Evolutionary conservation across 2,329 filamentous ascomycete species (phyloP).

Genomic region (Rhinocladiella mackenziei): DNA sequence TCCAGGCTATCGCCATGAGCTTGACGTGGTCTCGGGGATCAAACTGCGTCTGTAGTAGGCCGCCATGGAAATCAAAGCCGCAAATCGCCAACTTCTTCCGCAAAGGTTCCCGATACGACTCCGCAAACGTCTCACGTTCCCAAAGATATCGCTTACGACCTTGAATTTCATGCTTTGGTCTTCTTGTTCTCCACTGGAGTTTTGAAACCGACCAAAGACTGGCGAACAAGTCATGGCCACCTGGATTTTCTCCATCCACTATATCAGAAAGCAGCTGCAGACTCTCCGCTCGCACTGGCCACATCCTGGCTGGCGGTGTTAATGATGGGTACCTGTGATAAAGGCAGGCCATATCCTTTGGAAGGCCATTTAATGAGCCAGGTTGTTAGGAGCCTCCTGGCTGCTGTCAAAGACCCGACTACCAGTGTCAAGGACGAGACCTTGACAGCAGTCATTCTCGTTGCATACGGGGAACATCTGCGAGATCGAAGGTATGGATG

Average conservation of each 20-base stretch:
- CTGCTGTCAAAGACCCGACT: not conserved
- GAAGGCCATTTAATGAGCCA: not conserved
- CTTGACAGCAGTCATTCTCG: not conserved
- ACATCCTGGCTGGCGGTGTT: not conserved
- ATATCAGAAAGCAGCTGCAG: not conserved
- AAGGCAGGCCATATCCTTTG: not conserved
- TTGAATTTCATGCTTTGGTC: not conserved
- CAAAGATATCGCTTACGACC: not conserved
- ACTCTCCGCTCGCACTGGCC: not conserved
- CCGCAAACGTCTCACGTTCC: no score
- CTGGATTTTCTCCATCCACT: not conserved
- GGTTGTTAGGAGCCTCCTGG: not conserved
- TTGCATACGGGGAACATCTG: not conserved
- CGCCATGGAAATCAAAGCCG: not conserved
- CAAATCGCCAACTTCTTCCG: not conserved
- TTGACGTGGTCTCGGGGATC: not conserved
- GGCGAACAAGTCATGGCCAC: not conserved
- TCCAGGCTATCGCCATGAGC: not conserved
- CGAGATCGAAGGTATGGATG: not conserved
- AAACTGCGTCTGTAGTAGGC: not conserved
- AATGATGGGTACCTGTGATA: not conserved
- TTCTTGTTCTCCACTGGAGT: not conserved
- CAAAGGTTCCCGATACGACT: not conserved
- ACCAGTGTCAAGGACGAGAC: not conserved
- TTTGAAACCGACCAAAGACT: not conserved